These are phyloP conservation scores for Calonectria hawksworthii DNA, from an alignment of 2,329 filamentous ascomycete genomes.

Conservation along the genomic window DNA sequence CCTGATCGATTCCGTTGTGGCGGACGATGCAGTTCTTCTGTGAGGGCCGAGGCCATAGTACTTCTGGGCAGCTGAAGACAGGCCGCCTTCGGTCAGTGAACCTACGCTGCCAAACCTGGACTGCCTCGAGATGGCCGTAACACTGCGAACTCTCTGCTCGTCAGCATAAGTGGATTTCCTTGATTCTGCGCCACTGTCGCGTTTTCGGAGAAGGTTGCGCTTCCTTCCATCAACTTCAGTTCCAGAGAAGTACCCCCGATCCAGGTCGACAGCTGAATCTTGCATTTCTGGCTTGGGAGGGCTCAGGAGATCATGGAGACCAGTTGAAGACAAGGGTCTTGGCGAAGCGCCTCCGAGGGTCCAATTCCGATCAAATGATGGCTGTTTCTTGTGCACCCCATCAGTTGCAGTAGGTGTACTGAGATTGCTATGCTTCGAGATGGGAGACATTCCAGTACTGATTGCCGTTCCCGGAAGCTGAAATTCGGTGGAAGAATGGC, in stretches of 20 bases:
- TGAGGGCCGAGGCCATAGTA: constrained; percentile 75
- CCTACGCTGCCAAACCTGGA: constrained; percentile 85
- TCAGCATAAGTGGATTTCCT: constrained; percentile 83
- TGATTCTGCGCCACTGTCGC: constrained; percentile 74
- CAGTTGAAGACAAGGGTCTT: constrained; percentile 68
- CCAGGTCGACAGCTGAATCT: constrained; percentile 73
- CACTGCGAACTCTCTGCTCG: constrained; percentile 77
- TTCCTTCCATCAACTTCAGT: constrained; percentile 83
- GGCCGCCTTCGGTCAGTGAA: constrained; percentile 73
- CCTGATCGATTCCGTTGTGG: constrained; percentile 67
- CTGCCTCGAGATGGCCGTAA: constrained; percentile 77
- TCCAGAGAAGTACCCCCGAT: constrained; percentile 94
- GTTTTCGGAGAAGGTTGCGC: constrained; percentile 86
- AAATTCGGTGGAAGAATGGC: constrained; percentile 89
- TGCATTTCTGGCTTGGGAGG: constrained; percentile 57
- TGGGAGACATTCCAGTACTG: constrained; percentile 41
- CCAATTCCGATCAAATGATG: constrained; percentile 80
- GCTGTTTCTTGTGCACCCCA: constrained; percentile 71
- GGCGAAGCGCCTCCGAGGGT: constrained; percentile 68
- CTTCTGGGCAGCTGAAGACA: constrained; percentile 77
- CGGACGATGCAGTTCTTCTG: constrained; percentile 73
- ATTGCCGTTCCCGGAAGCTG: constrained; percentile 54
- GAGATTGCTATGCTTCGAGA: constrained; percentile 58
- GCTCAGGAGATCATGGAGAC: constrained; percentile 60
- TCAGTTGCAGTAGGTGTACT: constrained; percentile 59